phyloP scores from a whole-genome alignment of 768 basidiomycete species.

The Termitomyces sp. region DNA sequence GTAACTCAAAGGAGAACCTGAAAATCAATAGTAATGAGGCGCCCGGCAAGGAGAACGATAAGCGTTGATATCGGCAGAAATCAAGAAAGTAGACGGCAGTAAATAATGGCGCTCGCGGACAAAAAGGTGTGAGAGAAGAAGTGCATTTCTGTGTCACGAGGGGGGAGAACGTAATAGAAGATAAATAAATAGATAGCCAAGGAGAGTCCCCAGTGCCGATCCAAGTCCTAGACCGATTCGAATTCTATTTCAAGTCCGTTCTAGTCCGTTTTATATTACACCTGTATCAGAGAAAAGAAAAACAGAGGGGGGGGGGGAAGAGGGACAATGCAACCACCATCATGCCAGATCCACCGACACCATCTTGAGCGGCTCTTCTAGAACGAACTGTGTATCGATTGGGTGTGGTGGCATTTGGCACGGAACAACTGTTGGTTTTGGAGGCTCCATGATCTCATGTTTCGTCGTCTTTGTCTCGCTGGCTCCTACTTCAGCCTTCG shows the following conservation, averaged over 20 bases:
- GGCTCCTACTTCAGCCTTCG: neutral
- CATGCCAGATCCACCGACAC: conserved; percentile 9
- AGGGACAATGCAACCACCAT: too few species aligned
- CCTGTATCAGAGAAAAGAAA: neutral
- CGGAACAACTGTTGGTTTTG: neutral
- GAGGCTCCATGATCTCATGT: neutral
- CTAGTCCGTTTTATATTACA: neutral
- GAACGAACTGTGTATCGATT: conserved; percentile 8
- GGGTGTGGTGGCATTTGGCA: neutral
- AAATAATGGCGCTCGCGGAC: too few species aligned
- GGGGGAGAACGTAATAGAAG: neutral
- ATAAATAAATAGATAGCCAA: neutral
- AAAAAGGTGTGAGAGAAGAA: too few species aligned
- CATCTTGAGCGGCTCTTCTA: conserved; percentile 13
- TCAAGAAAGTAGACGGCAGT: too few species aligned
- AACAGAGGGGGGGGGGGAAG: neutral
- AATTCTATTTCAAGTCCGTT: conserved; percentile 2
- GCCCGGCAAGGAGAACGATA: too few species aligned
- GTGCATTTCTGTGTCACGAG: too few species aligned
- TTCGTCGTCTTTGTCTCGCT: neutral
- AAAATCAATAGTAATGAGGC: too few species aligned
- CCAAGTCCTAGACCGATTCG: neutral
- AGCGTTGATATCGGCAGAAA: too few species aligned
- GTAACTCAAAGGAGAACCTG: too few species aligned
- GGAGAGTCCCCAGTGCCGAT: too few species aligned